Evolutionary conservation across 73 alveolate species (phyloP).

Genomic region (Paraurostyla sp.): DNA sequence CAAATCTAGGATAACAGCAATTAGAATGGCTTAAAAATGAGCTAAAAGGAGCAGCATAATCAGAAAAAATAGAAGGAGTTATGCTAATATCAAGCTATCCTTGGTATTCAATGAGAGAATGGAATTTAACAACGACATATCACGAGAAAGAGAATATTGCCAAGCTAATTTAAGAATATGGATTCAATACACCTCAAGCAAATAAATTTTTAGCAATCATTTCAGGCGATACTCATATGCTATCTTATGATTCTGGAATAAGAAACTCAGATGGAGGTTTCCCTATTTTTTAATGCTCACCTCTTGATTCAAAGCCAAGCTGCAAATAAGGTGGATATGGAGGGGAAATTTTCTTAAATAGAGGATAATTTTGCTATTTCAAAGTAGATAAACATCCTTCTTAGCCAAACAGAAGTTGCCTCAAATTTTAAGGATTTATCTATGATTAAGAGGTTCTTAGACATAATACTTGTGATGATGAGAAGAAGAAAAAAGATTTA

Average conservation of each 20-base stretch:
- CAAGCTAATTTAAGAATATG: background rate
- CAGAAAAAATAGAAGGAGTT: slow-evolving; percentile 22
- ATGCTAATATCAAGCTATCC: background rate
- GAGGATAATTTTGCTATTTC: slow-evolving; percentile 25
- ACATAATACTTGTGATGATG: background rate
- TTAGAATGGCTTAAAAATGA: background rate
- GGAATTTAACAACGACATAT: slow-evolving; percentile 22
- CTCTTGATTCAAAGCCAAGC: slow-evolving; percentile 19
- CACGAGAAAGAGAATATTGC: background rate
- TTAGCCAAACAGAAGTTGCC: background rate
- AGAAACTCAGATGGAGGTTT: background rate
- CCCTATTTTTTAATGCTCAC: slow-evolving; percentile 38
- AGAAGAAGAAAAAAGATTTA: background rate
- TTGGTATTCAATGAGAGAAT: slow-evolving; percentile 57
- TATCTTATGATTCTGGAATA: slow-evolving; percentile 39
- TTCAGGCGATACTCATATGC: slow-evolving; percentile 22
- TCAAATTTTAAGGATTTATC: background rate
- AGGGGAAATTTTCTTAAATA: slow-evolving; percentile 1
- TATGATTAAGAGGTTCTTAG: background rate
- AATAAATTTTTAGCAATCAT: slow-evolving; percentile 6
- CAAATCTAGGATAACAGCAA: slow-evolving; percentile 10
- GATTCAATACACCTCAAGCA: background rate
- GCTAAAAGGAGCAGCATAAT: background rate
- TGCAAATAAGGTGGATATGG: slow-evolving; percentile 27
- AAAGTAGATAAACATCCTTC: background rate